phyloP scores from a whole-genome alignment of 169 alveolate species.

The Cryptosporidium viatorum region DNA sequence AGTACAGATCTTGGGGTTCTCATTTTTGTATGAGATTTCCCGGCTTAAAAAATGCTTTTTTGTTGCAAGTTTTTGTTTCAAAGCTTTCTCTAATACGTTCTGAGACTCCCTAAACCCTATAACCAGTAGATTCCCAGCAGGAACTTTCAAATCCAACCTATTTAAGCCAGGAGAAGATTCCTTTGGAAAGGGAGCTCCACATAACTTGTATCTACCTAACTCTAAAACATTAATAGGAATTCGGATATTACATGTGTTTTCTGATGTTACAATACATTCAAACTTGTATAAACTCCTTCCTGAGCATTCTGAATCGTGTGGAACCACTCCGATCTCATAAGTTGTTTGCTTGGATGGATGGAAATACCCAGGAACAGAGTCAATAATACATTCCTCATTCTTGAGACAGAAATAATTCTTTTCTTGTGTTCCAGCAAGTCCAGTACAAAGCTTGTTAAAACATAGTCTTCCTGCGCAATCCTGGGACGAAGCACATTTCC shows the following conservation, averaged over 20 bases:
- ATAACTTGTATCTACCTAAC: conserved; percentile 41
- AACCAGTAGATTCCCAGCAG: conserved; percentile 19
- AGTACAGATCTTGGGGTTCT: conserved; percentile 23
- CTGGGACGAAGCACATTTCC: conserved; percentile 22
- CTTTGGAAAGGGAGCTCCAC: conserved; percentile 30
- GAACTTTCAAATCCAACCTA: conserved; percentile 3
- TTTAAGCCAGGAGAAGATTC: neutral
- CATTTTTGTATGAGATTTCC: neutral
- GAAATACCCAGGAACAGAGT: conserved; percentile 45
- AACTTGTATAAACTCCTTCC: conserved; percentile 1
- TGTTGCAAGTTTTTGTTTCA: neutral
- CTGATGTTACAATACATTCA: conserved; percentile 13
- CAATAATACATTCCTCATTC: conserved; percentile 3
- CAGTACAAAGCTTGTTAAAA: conserved; percentile 45
- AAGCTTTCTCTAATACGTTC: neutral
- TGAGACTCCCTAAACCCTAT: conserved; percentile 36
- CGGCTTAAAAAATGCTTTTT: neutral
- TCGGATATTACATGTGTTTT: neutral
- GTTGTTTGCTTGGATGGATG: conserved; percentile 3
- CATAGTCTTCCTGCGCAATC: conserved; percentile 68
- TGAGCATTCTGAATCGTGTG: conserved; percentile 37
- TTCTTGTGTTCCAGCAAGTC: conserved; percentile 48
- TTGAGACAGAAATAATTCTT: conserved; percentile 16
- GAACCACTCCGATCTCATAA: conserved; percentile 4
- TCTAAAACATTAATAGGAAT: neutral